These are phyloP conservation scores for apple (Malus domestica) DNA, from an alignment of 306 rosid species.

Conservation along the genomic window DNA sequence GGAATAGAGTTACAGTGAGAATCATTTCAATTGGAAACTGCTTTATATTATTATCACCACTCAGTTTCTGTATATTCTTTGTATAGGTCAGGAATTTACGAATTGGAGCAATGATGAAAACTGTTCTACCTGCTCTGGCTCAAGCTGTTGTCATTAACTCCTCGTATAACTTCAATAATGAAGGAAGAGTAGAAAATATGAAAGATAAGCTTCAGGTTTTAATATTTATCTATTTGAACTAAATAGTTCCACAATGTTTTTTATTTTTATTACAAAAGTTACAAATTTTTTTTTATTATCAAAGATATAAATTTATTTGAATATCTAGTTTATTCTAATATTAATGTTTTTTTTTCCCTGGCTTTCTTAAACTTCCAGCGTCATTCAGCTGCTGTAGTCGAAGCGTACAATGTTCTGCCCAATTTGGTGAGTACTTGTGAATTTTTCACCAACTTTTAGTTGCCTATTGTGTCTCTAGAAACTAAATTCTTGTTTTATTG, in stretches of 20 bases:
- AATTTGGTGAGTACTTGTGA: slow-evolving; percentile 47
- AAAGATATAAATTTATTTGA: background rate
- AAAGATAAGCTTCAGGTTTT: slow-evolving; percentile 80
- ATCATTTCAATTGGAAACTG: background rate
- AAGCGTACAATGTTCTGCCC: slow-evolving; percentile 78
- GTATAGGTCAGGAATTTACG: slow-evolving; percentile 73
- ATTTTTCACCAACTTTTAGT: background rate
- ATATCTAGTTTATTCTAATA: slow-evolving; percentile 1
- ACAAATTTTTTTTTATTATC: background rate
- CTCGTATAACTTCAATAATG: slow-evolving; percentile 26
- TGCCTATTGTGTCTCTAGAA: background rate
- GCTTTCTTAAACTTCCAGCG: slow-evolving; percentile 27
- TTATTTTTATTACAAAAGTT: background rate
- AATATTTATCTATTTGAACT: background rate
- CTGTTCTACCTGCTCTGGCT: slow-evolving; percentile 81
- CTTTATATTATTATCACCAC: background rate
- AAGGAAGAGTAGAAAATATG: slow-evolving; percentile 45
- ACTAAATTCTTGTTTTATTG: background rate
- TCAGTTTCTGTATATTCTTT: slow-evolving; percentile 12
- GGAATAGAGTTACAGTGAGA: background rate
- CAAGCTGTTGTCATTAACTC: slow-evolving; percentile 76
- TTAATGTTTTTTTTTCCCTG: slow-evolving; percentile 5
- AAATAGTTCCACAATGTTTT: background rate
- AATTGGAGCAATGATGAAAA: slow-evolving; percentile 87
- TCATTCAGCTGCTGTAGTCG: slow-evolving; percentile 58